Evolutionary conservation across 129 eudicot species (phyloP).

Genomic region (Helichrysum umbraculigerum): DNA sequence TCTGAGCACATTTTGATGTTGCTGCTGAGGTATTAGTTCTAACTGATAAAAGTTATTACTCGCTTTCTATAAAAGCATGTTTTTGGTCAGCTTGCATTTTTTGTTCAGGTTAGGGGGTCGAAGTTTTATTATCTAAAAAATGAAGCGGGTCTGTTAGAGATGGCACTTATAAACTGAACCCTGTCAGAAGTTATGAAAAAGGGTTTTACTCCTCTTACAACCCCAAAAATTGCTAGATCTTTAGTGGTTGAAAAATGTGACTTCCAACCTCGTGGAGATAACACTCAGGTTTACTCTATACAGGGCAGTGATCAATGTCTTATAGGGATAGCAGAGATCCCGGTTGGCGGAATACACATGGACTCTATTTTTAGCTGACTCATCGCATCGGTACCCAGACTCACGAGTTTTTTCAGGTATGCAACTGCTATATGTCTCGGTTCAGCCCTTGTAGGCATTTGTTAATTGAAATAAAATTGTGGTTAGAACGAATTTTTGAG

Average conservation of each 20-base stretch:
- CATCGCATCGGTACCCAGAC: no score
- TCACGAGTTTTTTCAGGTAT: no score
- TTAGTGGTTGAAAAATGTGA: conserved; percentile 94
- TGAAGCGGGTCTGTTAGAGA: conserved; percentile 84
- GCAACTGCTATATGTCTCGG: no score
- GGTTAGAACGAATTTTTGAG: no score
- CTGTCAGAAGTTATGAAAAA: conserved; percentile 80
- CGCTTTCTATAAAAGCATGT: not conserved
- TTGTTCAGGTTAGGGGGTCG: conserved; percentile 83
- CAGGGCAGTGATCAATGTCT: conserved; percentile 96
- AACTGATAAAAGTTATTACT: not conserved
- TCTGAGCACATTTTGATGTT: conserved; percentile 88
- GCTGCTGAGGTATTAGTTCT: conserved; percentile 85
- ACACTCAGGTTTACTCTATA: conserved; percentile 92
- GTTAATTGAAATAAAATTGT: no score
- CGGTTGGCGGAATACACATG: conserved; percentile 97
- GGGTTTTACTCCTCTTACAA: conserved; percentile 86
- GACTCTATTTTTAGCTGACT: conserved; percentile 83
- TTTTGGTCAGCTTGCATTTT: conserved; percentile 12
- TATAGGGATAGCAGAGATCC: conserved; percentile 96
- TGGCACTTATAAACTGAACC: conserved; percentile 93
- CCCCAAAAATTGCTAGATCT: conserved; percentile 88
- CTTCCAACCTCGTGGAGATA: conserved; percentile 93
- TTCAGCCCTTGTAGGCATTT: no score
- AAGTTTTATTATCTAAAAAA: conserved; percentile 91